Evolutionary conservation across 2,329 filamentous ascomycete genomes (phyloP).

Genomic region (Pseudogymnoascus destructans): DNA sequence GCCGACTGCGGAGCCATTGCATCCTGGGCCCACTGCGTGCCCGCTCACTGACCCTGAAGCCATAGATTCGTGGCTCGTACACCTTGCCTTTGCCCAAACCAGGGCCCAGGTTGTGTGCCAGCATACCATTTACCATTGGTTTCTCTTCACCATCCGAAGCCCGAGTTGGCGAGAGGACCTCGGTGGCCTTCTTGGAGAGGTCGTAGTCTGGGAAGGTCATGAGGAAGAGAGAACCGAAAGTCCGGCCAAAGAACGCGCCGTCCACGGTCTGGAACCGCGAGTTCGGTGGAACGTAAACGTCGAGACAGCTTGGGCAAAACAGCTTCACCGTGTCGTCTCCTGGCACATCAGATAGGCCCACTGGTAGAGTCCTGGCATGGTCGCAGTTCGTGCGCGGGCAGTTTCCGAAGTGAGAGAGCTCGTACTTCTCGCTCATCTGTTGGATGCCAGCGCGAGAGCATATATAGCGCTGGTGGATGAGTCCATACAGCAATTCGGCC

Average conservation of each 20-base stretch:
- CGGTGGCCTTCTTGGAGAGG: slow-evolving; percentile 57
- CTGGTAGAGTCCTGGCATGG: slow-evolving; percentile 77
- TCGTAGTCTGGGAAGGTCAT: slow-evolving; percentile 97
- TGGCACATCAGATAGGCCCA: slow-evolving; percentile 86
- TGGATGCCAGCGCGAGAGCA: slow-evolving; percentile 92
- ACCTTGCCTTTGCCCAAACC: slow-evolving; percentile 71
- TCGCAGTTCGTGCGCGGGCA: slow-evolving; percentile 94
- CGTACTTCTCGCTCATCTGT: slow-evolving; percentile 99
- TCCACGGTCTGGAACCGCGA: slow-evolving; percentile 95
- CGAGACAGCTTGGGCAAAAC: slow-evolving; percentile 91
- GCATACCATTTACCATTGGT: slow-evolving; percentile 67
- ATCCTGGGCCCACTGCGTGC: slow-evolving; percentile 85
- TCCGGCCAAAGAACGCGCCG: slow-evolving; percentile 94
- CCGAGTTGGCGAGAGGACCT: slow-evolving; percentile 35
- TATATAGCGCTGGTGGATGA: slow-evolving; percentile 98
- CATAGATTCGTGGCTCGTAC: slow-evolving; percentile 93
- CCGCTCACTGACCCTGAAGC: slow-evolving; percentile 85
- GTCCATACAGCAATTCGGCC: slow-evolving; percentile 93
- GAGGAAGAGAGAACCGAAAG: slow-evolving; percentile 92
- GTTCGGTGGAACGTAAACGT: slow-evolving; percentile 95
- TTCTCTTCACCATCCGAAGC: slow-evolving; percentile 29
- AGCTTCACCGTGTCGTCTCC: slow-evolving; percentile 97
- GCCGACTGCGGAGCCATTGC: slow-evolving; percentile 88
- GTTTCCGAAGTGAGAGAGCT: slow-evolving; percentile 86
- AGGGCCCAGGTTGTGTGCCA: slow-evolving; percentile 74